Evolutionary conservation across 495 filamentous ascomycete species (phyloP).

Genomic region (Daldinia bambusicola): DNA sequence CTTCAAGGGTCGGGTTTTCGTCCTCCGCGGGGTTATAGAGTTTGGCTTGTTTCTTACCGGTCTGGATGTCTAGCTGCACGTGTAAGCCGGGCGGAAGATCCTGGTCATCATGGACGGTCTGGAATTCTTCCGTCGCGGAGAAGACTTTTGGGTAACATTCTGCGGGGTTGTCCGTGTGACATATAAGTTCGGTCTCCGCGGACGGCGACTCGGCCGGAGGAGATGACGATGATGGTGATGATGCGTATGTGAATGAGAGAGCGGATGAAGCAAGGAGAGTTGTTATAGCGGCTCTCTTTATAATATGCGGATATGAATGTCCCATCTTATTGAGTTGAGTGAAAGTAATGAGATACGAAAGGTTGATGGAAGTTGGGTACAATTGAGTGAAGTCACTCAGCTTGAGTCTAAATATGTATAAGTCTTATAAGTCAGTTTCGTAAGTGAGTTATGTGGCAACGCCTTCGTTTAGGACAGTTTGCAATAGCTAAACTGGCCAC

Average conservation of each 20-base stretch:
- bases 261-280: constrained; percentile 18
- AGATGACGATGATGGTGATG: neutral
- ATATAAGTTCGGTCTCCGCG: constrained; percentile 65
- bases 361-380: neutral
- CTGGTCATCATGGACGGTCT: constrained; percentile 69
- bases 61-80: constrained; percentile 69
- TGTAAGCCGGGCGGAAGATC: constrained; percentile 71
- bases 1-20: constrained; percentile 52
- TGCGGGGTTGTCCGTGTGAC: constrained; percentile 64
- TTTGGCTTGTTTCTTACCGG: constrained; percentile 70
- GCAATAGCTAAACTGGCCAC: constrained; percentile 45
- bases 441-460: constrained; percentile 43
- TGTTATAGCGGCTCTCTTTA: constrained; percentile 21
- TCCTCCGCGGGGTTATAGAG: constrained; percentile 63
- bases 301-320: constrained; percentile 14
- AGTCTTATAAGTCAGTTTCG: constrained; percentile 16
- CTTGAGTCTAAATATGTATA: neutral
- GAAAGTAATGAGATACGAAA: neutral
- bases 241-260: constrained; percentile 29
- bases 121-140: constrained; percentile 68
- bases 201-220: constrained; percentile 44
- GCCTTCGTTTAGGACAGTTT: constrained; percentile 47
- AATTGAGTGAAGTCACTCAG: neutral
- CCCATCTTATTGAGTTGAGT: constrained; percentile 24
- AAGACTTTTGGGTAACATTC: constrained; percentile 74